Evolutionary conservation across 768 basidiomycete species (phyloP), one percentile per base, ranked within the genome.

Genomic region (Leccinum boreale): DNA sequence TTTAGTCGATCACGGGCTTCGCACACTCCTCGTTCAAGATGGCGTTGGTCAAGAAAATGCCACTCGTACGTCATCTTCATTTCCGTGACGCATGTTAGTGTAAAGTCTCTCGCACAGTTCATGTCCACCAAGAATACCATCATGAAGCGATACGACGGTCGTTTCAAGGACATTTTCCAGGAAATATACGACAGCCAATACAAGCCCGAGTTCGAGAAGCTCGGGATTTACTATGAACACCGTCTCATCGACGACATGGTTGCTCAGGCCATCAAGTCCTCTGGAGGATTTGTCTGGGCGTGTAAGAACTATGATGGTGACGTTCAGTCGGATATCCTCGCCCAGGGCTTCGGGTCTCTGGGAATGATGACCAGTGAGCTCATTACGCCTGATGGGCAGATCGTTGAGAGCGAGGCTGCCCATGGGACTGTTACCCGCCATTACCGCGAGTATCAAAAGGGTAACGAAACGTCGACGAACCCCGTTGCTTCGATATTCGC

Each of bases 81-180:
- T 23, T 59, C 53, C 52, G 49, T 57, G 52, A 15, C 11, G 17
- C 46, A 52, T 31, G 49, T 57, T 50, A n/a, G n/a, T n/a, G 29
- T 50, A 36, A 44, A 53, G 26, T 21, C 3, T 29, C 10, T 53
- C 33, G 23, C 15, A 53, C 47, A 91, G 85, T 98, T 95, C 81
- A 85, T 98, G 90, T 94, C 92, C 11, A 98, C 96, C 44, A 98
- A 99, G 79, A 98, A 96, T 77, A 96, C 93, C 23, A 95, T 96
- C 75, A 69, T 96, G 70, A 96, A 99, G 79, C 94, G 89, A 71
- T 99, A 99, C 73, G 97, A 98, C 68, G 97, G 97, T 46, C 85
- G 95, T 29, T 99, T 98, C 85, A 99, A 99, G 80, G 97, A 99
- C 67, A 94, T 96, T 70, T 97, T 99, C 87, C 87, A 98, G 73